A percentile compares a stretch with the other conserved stretches of the same genome.
These are phyloP conservation scores for Mucor circinelloides DNA, from an alignment of 371 early-diverging fungal genomes.

Conservation along the genomic window DNA sequence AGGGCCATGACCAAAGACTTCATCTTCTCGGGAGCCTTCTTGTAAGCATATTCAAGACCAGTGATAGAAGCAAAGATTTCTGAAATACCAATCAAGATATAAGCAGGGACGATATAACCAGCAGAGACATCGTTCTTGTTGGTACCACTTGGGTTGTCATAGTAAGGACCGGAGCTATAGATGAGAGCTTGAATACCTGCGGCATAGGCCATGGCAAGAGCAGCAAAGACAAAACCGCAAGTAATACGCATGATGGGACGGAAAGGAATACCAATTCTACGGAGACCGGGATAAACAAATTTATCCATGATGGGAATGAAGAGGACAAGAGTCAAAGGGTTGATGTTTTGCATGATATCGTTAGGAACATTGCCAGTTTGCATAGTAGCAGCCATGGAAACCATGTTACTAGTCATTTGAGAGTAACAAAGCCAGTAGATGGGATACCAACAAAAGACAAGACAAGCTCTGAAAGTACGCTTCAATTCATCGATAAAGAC, in stretches of 20 bases:
- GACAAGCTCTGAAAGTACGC: constrained; percentile 67
- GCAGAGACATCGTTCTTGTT: constrained; percentile 58
- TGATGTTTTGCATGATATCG: constrained; percentile 67
- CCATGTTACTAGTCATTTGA: constrained; percentile 77
- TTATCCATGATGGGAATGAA: constrained; percentile 74
- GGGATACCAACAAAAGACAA: constrained; percentile 74
- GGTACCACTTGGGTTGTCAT: constrained; percentile 33
- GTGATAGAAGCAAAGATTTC: constrained; percentile 81
- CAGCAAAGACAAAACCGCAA: constrained; percentile 67
- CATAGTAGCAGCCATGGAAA: constrained; percentile 78
- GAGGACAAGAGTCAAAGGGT: constrained; percentile 70
- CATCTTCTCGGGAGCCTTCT: constrained; percentile 71
- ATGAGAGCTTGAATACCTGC: constrained; percentile 72
- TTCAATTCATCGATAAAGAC: constrained; percentile 73
- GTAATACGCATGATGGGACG: constrained; percentile 74
- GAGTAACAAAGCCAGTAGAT: constrained; percentile 81
- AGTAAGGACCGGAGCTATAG: constrained; percentile 45
- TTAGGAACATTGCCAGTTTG: constrained; percentile 61
- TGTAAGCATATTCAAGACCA: constrained; percentile 81
- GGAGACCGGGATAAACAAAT: constrained; percentile 69
- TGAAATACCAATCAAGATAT: constrained; percentile 69
- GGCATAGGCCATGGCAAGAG: constrained; percentile 70
- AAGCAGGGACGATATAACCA: constrained; percentile 71
- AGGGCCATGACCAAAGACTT: constrained; percentile 77
- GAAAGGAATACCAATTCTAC: constrained; percentile 65